A percentile compares a stretch with the other conserved stretches of the same genome.
phyloP scores from a whole-genome alignment of 2,329 filamentous ascomycete species.

The Aspergillus novoparasiticus region DNA sequence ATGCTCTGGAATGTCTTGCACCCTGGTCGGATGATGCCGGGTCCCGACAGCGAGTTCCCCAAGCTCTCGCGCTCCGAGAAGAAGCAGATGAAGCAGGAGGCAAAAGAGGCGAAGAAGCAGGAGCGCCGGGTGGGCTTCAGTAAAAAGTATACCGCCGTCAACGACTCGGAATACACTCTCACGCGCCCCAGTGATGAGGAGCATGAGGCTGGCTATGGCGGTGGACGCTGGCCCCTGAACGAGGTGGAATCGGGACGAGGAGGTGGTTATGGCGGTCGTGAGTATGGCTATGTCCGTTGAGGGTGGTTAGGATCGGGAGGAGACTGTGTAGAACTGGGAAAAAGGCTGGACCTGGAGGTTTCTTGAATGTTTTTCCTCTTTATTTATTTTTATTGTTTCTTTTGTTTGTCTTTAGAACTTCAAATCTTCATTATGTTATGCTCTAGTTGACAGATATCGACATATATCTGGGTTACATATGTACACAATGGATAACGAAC shows the following conservation, averaged over 20 bases:
- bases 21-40: slow-evolving; percentile 37
- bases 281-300: background rate
- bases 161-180: background rate
- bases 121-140: background rate
- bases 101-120: slow-evolving; percentile 1
- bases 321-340: background rate
- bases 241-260: background rate
- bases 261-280: background rate
- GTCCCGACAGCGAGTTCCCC: slow-evolving; percentile 21
- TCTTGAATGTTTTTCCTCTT: background rate
- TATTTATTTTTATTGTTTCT: background rate
- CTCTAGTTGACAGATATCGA: background rate
- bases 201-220: background rate
- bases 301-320: background rate
- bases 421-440: no score
- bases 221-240: background rate
- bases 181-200: background rate
- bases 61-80: slow-evolving; percentile 15
- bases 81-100: slow-evolving; percentile 8
- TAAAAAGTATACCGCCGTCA: no score
- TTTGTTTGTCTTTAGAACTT: background rate
- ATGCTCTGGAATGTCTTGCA: slow-evolving; percentile 40
- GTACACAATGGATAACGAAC: background rate
- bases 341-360: background rate
- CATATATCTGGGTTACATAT: no score